These are phyloP conservation scores for Fomitopsis schrenkii DNA, from an alignment of 1,284 basidiomycete species.

Conservation along the genomic window DNA sequence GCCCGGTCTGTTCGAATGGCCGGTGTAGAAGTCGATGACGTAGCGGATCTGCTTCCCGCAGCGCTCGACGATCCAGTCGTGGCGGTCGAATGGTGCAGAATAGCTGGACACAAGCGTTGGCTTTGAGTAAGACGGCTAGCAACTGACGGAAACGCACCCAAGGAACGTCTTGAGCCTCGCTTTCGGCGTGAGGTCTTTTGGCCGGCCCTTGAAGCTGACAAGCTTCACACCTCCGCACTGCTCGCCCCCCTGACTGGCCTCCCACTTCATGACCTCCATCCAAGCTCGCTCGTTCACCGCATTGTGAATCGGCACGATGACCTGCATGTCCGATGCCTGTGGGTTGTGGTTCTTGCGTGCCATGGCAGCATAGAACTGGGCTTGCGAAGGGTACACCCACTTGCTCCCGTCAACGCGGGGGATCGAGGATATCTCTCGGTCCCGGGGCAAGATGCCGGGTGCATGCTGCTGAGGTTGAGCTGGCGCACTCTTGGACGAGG, in stretches of 20 bases:
- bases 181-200: conserved; percentile 72
- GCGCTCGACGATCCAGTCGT: conserved; percentile 96
- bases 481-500: conserved; percentile 27
- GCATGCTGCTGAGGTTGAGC: conserved; percentile 14
- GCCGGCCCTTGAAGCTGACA: conserved; percentile 83
- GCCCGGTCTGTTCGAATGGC: conserved; percentile 47
- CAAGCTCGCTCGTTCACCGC: conserved; percentile 98
- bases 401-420: conserved; percentile 68
- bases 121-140: neutral
- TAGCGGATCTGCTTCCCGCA: conserved; percentile 88
- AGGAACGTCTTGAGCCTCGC: conserved; percentile 81
- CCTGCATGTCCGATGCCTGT: conserved; percentile 83
- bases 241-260: conserved; percentile 73
- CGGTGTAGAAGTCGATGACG: conserved; percentile 98
- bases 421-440: conserved; percentile 87
- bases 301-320: conserved; percentile 98
- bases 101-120: conserved; percentile 52
- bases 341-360: conserved; percentile 89
- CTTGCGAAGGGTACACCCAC: conserved; percentile 99
- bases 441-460: conserved; percentile 44
- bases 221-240: conserved; percentile 81
- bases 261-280: conserved; percentile 90
- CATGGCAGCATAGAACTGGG: conserved; percentile 96
- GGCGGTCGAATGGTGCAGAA: conserved; percentile 91
- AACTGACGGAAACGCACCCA: conserved; percentile 58